These are phyloP conservation scores for Penicillium occitanis DNA, from an alignment of 2,329 filamentous ascomycete genomes.

Conservation along the genomic window DNA sequence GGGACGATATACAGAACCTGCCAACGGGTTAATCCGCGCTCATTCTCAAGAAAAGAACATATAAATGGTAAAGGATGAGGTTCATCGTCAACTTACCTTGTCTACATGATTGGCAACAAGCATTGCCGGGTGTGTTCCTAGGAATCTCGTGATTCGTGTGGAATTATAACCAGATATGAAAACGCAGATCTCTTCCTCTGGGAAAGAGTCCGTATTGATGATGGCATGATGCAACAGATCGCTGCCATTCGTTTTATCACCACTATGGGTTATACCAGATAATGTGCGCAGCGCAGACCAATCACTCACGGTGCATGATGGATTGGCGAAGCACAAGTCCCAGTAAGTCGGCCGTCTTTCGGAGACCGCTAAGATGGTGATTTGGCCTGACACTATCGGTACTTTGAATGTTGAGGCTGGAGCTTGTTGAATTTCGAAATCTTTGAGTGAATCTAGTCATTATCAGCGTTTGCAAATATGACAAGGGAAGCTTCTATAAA, in stretches of 20 bases:
- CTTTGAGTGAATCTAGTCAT: not conserved
- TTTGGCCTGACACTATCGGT: conserved; percentile 12
- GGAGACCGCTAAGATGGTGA: conserved; percentile 17
- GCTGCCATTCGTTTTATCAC: not conserved
- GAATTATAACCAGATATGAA: conserved; percentile 14
- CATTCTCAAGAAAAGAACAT: not conserved
- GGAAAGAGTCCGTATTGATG: conserved; percentile 11
- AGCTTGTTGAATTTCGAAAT: not conserved
- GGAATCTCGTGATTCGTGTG: conserved; percentile 16
- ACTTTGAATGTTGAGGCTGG: conserved; percentile 11
- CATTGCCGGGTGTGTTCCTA: conserved; percentile 16
- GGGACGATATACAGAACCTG: conserved; percentile 10
- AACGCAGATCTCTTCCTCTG: conserved; percentile 14
- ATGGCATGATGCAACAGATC: conserved; percentile 9
- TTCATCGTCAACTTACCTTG: not conserved
- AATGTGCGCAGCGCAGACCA: not conserved
- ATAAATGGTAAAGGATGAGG: not conserved
- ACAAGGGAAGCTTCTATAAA: not conserved
- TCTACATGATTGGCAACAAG: conserved; percentile 16
- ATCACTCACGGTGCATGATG: conserved; percentile 3
- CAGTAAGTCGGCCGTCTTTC: conserved; percentile 17
- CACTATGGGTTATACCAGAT: not conserved
- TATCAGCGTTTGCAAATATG: not conserved
- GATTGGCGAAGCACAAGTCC: conserved; percentile 15
- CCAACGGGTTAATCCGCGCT: not conserved